Evolutionary conservation across 192 early-diverging fungal species (phyloP).

Genomic region (Diversispora epigaea): DNA sequence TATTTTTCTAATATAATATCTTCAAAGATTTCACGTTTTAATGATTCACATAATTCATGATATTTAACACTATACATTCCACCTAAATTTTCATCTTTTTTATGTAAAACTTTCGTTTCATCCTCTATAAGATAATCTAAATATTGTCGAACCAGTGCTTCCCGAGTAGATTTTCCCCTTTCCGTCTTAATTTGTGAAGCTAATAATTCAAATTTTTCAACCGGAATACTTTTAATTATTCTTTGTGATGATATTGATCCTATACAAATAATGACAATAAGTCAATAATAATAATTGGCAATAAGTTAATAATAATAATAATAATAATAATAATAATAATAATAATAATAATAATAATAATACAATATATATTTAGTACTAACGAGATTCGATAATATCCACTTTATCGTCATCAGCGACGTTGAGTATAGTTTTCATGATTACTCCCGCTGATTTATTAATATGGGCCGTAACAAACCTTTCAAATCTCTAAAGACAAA

Average conservation of each 20-base stretch:
- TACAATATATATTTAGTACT: background rate
- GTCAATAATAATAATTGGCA: background rate
- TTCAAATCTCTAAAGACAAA: slow-evolving; percentile 49
- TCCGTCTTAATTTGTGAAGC: slow-evolving; percentile 30
- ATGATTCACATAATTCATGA: slow-evolving; percentile 48
- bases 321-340: background rate
- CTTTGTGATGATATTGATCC: slow-evolving; percentile 8
- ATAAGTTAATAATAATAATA: background rate
- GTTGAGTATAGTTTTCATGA: slow-evolving; percentile 60
- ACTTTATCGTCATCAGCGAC: slow-evolving; percentile 50
- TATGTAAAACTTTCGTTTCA: slow-evolving; percentile 52
- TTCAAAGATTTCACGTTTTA: slow-evolving; percentile 59
- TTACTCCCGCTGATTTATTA: slow-evolving; percentile 62
- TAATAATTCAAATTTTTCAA: slow-evolving; percentile 35
- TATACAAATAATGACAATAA: background rate
- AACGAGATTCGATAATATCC: slow-evolving; percentile 46
- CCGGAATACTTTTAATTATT: slow-evolving; percentile 6
- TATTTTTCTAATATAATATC: slow-evolving; percentile 58
- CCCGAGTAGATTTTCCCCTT: slow-evolving; percentile 24
- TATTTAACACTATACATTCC: slow-evolving; percentile 65
- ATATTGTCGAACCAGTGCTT: slow-evolving; percentile 56
- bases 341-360: background rate
- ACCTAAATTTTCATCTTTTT: slow-evolving; percentile 56
- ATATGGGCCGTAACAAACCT: slow-evolving; percentile 57
- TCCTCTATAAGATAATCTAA: slow-evolving; percentile 54